These are phyloP conservation scores for Rhodosorus marinus DNA, from an alignment of 23 red algal species.

Conservation along the genomic window DNA sequence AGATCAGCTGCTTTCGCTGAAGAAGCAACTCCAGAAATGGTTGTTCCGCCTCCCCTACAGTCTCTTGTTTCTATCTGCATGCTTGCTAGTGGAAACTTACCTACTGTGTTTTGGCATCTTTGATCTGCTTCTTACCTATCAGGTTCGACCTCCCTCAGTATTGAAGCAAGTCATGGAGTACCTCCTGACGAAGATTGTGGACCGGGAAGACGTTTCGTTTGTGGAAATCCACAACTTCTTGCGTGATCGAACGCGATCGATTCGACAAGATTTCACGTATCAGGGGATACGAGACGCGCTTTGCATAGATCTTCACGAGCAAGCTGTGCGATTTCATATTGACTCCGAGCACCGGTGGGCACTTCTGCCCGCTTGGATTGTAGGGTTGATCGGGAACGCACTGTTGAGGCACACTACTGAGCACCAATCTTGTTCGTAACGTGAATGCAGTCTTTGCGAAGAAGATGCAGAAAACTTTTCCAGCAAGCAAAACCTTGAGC, in stretches of 20 bases:
- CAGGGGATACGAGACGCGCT: conserved; percentile 52
- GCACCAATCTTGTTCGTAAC: too few species aligned
- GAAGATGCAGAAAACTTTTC: conserved; percentile 39
- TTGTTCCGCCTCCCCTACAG: too few species aligned
- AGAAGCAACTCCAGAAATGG: conserved; percentile 31
- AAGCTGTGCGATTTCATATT: conserved; percentile 88
- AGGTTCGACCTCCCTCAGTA: too few species aligned
- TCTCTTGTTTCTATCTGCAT: too few species aligned
- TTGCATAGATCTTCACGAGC: conserved; percentile 53
- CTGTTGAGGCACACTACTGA: too few species aligned
- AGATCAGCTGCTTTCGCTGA: conserved; percentile 76
- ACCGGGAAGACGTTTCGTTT: conserved; percentile 25
- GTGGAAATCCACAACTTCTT: conserved; percentile 71
- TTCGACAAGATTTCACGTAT: conserved; percentile 83
- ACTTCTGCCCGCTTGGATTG: too few species aligned
- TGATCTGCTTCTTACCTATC: too few species aligned
- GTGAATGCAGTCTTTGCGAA: conserved; percentile 34
- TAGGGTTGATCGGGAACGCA: too few species aligned
- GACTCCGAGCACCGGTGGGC: too few species aligned
- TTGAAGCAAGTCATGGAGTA: conserved; percentile 65
- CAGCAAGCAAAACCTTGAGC: conserved; percentile 87
- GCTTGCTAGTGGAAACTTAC: too few species aligned
- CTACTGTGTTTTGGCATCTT: too few species aligned
- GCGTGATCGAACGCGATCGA: conserved; percentile 66
- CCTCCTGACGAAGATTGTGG: conserved; percentile 15